Base-by-base conservation (phyloP, 148 eudicot species). In the Camellia japonica region DNA sequence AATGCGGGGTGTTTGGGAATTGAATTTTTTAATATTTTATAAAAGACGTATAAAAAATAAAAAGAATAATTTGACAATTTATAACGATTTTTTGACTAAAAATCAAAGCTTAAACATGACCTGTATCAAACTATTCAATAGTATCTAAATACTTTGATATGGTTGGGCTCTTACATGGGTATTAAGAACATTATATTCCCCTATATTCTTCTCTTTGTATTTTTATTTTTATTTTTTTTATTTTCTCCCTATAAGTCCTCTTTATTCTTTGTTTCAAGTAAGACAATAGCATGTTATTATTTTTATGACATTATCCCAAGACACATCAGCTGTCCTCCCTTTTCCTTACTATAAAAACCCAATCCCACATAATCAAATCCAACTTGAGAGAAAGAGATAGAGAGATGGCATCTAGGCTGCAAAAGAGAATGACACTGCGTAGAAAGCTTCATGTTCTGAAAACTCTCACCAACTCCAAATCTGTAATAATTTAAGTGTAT, bases 361-460 rank as follows among this genome's bases (percentile, higher is more conserved):
- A 78, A 56, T 69, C 47, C 38, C 43, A 13, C 4, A n/a, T 67
- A 63, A 41, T 55, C 16, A 23, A 23, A 20, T 62, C 70, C 59
- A 46, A 71, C 76, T 54, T 41, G 16, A 77, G 71, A 47, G 46
- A 64, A 74, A 56, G 79, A 80, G 30, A 54, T 43, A 80, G 63
- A 75, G 82, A 85, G 44, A 84, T 87, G 91, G 80, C 74, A n/a
- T 71, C 75, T 38, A 81, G 76, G 60, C 46, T 68, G 67, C 87
- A 73, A 46, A 89, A 82, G 71, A 85, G 79, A 72, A 79, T 83
- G 64, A 84, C 81, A 15, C 44, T 91, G 30, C 89, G 80, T 3
- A 87, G 80, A 82, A 91, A 85, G 80, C 89, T 91, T 72, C 85
- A 74, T 58, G 62, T 81, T 23, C 82, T 89, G 52, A 76, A 83